phyloP scores from a whole-genome alignment of 2,329 filamentous ascomycete genomes.

The Fusarium luffae region DNA sequence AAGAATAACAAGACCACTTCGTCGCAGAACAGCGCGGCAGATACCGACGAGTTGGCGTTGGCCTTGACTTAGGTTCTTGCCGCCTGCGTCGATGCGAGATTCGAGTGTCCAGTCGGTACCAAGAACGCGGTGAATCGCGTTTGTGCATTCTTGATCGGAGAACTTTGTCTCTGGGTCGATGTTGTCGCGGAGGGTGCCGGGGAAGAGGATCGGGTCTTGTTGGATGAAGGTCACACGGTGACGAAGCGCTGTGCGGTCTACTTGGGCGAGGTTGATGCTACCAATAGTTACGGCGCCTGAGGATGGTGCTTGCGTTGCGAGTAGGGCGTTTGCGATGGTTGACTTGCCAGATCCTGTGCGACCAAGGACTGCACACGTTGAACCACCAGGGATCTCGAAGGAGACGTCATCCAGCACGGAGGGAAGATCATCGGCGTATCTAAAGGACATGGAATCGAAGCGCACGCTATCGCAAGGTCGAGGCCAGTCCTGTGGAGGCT shows the following conservation, averaged over 20 bases:
- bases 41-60: conserved; percentile 72
- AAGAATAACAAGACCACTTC: conserved; percentile 70
- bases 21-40: conserved; percentile 67
- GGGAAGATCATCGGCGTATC: conserved; percentile 81
- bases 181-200: conserved; percentile 69
- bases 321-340: conserved; percentile 72
- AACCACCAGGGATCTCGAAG: conserved; percentile 75
- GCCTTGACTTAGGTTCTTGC: conserved; percentile 71
- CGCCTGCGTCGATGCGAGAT: conserved; percentile 67
- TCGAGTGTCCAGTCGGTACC: conserved; percentile 59
- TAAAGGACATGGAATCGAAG: conserved; percentile 81
- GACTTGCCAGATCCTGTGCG: conserved; percentile 90
- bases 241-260: conserved; percentile 67
- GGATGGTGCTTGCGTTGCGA: conserved; percentile 65
- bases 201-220: conserved; percentile 71
- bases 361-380: conserved; percentile 76
- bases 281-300: conserved; percentile 66
- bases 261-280: conserved; percentile 60
- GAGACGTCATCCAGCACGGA: conserved; percentile 75
- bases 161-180: conserved; percentile 74
- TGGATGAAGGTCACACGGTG: conserved; percentile 71
- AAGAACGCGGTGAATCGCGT: conserved; percentile 69
- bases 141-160: conserved; percentile 61
- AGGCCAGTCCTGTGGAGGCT: conserved; percentile 83
- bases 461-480: conserved; percentile 75